Evolutionary conservation across 2,329 filamentous ascomycete genomes (phyloP), one percentile per base, ranked within the genome.

Genomic region (Neocatenulostroma microsporum): DNA sequence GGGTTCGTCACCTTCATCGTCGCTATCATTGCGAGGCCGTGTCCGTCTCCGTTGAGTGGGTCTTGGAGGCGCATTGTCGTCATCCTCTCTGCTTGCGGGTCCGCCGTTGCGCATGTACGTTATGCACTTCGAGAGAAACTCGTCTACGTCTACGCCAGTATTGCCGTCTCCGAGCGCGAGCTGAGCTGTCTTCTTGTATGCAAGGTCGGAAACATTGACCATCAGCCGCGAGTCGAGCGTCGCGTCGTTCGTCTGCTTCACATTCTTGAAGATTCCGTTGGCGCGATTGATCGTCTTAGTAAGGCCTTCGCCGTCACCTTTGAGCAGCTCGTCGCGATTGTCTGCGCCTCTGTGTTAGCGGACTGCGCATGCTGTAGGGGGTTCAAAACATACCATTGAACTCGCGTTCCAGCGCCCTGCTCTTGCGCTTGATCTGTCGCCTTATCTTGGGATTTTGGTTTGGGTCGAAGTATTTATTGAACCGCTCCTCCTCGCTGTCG

Each of bases 61-160:
- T n/a, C n/a, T n/a, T n/a, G n/a, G n/a, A n/a, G n/a, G n/a, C 5
- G 34, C 34, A 5, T 35, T 73, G 8, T 76, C 74, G 9, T 77
- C 74, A 7, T 69, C 69, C 2, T 66, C 66, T 10, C 28, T 19
- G 21, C 31, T 31, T 3, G 9, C 61, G 57, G 4, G 72, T 3
- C 77, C 82, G 23, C 74, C 71, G 15, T 60, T 54, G 13, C 76
- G 78, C 86, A 96, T 95, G 57, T 84, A 96, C 3, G 74, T 76
- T 41, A 93, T 86, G 58, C 83, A 89, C 61, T 93, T 94, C 1
- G 84, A 83, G 11, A 96, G 77, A 53, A 96, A 93, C 51, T 94
- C 84, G 43, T 96, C 88, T 0, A 93, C 72, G 53, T 96, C 88
- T 15, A 98, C 66, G 6, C 87, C 85, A 34, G 82, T 78, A 3